Percentiles rank a stretch among this genome's conserved stretches.
phyloP scores from a whole-genome alignment of 192 early-diverging fungal genomes.

The Backusella tuberculispora region DNA sequence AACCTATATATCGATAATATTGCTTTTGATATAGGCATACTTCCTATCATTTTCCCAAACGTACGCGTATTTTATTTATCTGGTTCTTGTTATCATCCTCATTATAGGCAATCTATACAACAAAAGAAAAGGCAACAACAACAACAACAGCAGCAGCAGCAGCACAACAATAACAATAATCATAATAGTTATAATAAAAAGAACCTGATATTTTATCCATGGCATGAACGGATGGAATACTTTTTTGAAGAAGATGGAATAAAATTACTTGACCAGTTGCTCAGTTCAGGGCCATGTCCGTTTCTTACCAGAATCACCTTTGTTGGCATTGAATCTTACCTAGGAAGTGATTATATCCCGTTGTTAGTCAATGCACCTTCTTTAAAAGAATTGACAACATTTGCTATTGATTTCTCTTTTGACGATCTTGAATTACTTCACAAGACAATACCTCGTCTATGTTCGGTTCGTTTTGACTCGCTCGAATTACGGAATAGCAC shows the following conservation, averaged over 20 bases:
- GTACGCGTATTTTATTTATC: background rate
- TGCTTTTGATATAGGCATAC: constrained; percentile 6
- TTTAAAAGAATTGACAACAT: background rate
- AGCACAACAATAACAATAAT: too few relatives aligned
- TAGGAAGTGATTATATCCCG: background rate
- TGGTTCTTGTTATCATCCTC: background rate
- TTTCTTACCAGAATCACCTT: background rate
- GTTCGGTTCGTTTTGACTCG: background rate
- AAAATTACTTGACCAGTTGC: background rate
- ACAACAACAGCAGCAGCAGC: too few relatives aligned
- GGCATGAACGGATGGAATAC: background rate
- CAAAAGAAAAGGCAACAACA: too few relatives aligned
- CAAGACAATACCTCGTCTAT: background rate
- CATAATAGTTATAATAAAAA: background rate
- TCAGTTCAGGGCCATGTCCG: background rate
- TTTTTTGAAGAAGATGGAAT: background rate
- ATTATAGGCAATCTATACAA: too few relatives aligned
- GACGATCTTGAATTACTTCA: background rate
- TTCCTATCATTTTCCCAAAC: background rate
- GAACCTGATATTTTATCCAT: background rate
- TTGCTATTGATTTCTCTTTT: background rate
- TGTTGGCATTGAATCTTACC: background rate
- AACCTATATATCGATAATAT: background rate
- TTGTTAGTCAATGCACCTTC: background rate
- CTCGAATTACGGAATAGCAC: background rate